Base-by-base conservation (phyloP, 176 grass and related monocot genomes). In the Musa troglodytarum region DNA sequence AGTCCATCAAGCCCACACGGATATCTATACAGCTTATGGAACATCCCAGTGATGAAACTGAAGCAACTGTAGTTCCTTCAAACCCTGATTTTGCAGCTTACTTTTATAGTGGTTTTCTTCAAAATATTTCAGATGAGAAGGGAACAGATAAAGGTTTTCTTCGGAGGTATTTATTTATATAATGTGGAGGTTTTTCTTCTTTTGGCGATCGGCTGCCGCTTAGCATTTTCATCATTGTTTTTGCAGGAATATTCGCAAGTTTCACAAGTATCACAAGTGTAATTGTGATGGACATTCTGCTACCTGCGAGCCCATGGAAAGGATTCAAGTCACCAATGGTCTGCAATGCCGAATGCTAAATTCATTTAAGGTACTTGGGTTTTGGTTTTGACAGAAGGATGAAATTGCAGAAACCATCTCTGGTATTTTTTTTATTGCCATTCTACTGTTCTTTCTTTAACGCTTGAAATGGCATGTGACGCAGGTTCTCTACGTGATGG, bases 341-440 rank as follows among this genome's bases (percentile, higher is more conserved):
- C 88, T 97, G 77, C 87, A 97, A 77, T 97, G 94, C 84, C 90
- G 93, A 81, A 81, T 97, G 65, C 86, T 84, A 21, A 78, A 59
- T 72, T 82, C 83, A 54, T 88, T 86, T 43, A 97, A 93, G 88
- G 94, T 93, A 51, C 34, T 43, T 4, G 34, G 34, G 34, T 43
- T 43, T 6, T 43, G 52, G 49, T 10, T 71, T 71, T 21, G 52
- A 52, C 50, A 14, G 11, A 51, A 71, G 51, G 17, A 9, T 51
- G 34, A 43, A 68, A 50, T 49, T 71, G 3, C n/a, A 10, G 11
- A 51, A 15, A 10, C 9, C 25, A 50, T 51, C 23, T 34, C 14
- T 67, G 64, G 12, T 11, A 11, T 12, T 77, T 34, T 34, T 34
- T 65, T 12, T 6, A 8, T 16, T 54, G 1, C 11, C 17, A 13